Evolutionary conservation across 495 filamentous ascomycete genomes (phyloP).

Genomic region (Talaromyces trachyspermus): DNA sequence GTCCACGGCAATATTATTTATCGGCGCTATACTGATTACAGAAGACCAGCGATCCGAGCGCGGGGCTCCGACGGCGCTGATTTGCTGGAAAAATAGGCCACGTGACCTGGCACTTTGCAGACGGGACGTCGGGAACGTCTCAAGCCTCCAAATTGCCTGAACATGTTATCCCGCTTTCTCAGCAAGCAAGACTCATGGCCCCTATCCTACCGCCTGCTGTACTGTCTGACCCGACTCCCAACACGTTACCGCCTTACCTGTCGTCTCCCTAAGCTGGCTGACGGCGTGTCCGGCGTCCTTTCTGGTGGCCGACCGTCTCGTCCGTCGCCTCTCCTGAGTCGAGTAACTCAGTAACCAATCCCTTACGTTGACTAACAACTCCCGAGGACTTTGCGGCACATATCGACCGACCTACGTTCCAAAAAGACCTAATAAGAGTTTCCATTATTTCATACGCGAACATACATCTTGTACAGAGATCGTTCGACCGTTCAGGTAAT

Average conservation of each 20-base stretch:
- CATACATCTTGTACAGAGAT: not conserved
- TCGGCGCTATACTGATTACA: not conserved
- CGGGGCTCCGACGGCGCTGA: not conserved
- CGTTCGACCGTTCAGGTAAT: not conserved
- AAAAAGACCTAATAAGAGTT: no score
- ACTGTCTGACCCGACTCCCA: no score
- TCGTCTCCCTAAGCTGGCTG: not conserved
- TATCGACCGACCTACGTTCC: not conserved
- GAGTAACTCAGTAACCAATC: no score
- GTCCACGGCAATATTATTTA: not conserved
- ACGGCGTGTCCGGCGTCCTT: conserved; percentile 2
- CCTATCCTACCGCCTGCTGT: no score
- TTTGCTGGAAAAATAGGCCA: not conserved
- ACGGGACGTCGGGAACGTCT: no score
- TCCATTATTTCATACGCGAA: no score
- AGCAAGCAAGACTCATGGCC: no score
- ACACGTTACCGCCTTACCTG: no score
- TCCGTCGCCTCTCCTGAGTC: conserved; percentile 5
- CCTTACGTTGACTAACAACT: no score
- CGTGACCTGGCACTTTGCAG: conserved; percentile 3
- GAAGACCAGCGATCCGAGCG: not conserved
- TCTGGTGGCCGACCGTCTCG: conserved; percentile 7
- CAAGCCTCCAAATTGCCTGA: no score
- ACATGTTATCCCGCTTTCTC: no score
- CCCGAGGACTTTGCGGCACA: not conserved